These are phyloP conservation scores for Phialocephala sp. DNA, from an alignment of 2,329 filamentous ascomycete genomes.

Conservation along the genomic window DNA sequence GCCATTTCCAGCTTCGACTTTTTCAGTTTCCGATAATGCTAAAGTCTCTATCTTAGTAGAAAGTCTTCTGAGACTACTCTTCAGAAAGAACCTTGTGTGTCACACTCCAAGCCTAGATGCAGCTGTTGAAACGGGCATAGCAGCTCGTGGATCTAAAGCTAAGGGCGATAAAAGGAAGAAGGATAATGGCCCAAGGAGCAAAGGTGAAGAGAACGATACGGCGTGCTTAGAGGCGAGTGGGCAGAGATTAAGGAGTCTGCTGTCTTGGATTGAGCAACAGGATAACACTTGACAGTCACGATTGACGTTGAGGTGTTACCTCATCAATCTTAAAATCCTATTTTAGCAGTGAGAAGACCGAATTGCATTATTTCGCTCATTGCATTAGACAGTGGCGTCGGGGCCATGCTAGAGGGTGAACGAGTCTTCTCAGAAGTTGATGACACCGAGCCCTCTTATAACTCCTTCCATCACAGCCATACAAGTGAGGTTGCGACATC, in stretches of 20 bases:
- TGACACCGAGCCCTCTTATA: too few species aligned
- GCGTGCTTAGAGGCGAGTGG: slow-evolving; percentile 38
- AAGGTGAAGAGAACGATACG: slow-evolving; percentile 35
- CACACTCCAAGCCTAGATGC: slow-evolving; percentile 44
- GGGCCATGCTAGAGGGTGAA: too few species aligned
- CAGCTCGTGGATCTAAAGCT: slow-evolving; percentile 52
- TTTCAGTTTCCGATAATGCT: slow-evolving; percentile 57
- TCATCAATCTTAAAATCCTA: too few species aligned
- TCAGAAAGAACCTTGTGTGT: slow-evolving; percentile 41
- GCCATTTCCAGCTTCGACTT: slow-evolving; percentile 56
- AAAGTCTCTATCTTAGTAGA: slow-evolving; percentile 63
- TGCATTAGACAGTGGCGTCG: too few species aligned
- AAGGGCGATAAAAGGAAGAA: slow-evolving; percentile 52
- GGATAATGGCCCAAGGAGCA: slow-evolving; percentile 39
- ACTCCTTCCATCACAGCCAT: too few species aligned
- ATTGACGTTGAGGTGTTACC: background rate
- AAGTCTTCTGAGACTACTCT: slow-evolving; percentile 54
- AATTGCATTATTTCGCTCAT: too few species aligned
- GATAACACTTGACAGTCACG: background rate
- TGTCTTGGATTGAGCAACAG: slow-evolving; percentile 28
- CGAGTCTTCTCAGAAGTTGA: too few species aligned
- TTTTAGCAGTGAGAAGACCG: too few species aligned
- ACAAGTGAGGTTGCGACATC: slow-evolving; percentile 4
- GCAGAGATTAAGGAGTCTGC: slow-evolving; percentile 43
- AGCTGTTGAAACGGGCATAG: slow-evolving; percentile 59